Percentiles rank a stretch among this genome's conserved stretches.
phyloP scores from a whole-genome alignment of 331 rosid genomes.

The Erythrophleum ivorense region DNA sequence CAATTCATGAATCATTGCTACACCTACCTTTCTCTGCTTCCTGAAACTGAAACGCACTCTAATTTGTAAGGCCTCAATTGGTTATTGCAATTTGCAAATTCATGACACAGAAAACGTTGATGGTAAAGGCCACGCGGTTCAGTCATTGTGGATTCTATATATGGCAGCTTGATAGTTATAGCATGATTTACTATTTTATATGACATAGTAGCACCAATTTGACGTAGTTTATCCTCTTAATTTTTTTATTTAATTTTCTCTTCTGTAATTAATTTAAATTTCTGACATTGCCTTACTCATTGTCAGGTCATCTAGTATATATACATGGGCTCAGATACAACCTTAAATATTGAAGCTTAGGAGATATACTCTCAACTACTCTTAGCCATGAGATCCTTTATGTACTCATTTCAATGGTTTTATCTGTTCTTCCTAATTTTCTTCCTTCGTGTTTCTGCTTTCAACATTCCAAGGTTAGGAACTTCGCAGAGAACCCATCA shows the following conservation, averaged over 20 bases:
- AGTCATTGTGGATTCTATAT: background rate
- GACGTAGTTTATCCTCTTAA: background rate
- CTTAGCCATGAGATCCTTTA: constrained; percentile 31
- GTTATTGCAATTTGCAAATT: background rate
- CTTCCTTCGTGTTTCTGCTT: constrained; percentile 29
- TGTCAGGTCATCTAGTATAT: background rate
- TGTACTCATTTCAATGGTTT: constrained; percentile 36
- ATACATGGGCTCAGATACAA: constrained; percentile 1
- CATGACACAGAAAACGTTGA: background rate
- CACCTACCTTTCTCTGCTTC: background rate
- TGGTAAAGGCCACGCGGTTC: background rate
- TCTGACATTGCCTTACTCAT: background rate
- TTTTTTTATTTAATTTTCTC: background rate
- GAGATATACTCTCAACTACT: constrained; percentile 5
- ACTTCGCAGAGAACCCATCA: constrained; percentile 20
- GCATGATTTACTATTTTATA: constrained; percentile 14
- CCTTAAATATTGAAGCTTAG: constrained; percentile 17
- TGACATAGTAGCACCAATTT: background rate
- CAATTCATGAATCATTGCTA: constrained; percentile 22
- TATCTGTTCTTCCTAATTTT: constrained; percentile 34
- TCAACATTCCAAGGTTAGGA: constrained; percentile 55
- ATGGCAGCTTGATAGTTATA: background rate
- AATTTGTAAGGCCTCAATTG: background rate
- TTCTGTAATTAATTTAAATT: background rate
- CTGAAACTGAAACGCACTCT: background rate